Percentiles rank a stretch among this genome's conserved stretches.
Conservation (phyloP, 2,329 filamentous ascomycete species). For the Claviceps digitariae region DNA sequence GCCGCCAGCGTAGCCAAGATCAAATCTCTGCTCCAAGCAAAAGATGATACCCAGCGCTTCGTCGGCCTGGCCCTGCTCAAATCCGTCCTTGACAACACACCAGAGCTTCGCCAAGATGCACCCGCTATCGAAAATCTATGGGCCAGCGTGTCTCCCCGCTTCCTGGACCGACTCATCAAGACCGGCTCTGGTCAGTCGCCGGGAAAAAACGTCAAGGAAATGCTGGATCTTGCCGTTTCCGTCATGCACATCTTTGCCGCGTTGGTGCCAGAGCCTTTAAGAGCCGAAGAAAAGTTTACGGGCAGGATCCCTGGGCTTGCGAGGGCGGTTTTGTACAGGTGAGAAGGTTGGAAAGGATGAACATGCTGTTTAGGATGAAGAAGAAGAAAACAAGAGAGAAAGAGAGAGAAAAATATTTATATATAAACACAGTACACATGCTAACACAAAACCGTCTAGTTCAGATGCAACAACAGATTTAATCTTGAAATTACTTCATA, state of each 20-base stretch:
- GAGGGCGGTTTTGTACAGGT: slow-evolving; percentile 41
- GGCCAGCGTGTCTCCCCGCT: slow-evolving; percentile 46
- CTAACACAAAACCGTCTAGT: slow-evolving; percentile 18
- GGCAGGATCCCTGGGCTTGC: slow-evolving; percentile 40
- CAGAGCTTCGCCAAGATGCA: slow-evolving; percentile 34
- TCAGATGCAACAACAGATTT: slow-evolving; percentile 36
- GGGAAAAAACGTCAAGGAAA: slow-evolving; percentile 37
- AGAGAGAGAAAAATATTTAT: background rate
- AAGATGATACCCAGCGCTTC: slow-evolving; percentile 55
- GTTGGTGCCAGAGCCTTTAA: slow-evolving; percentile 37
- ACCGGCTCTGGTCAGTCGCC: slow-evolving; percentile 30
- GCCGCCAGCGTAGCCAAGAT: slow-evolving; percentile 30
- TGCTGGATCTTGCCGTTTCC: slow-evolving; percentile 49
- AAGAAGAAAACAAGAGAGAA: background rate
- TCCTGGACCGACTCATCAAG: slow-evolving; percentile 48
- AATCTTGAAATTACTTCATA: slow-evolving; percentile 43
- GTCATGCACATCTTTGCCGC: slow-evolving; percentile 49
- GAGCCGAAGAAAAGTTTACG: slow-evolving; percentile 32
- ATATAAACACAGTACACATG: background rate
- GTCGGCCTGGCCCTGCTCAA: slow-evolving; percentile 54
- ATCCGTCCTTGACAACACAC: slow-evolving; percentile 48
- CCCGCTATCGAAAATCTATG: slow-evolving; percentile 37
- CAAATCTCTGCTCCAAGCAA: slow-evolving; percentile 39
- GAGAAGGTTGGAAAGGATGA: background rate
- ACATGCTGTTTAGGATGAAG: too few species aligned